Conservation (phyloP, 495 filamentous ascomycete species). For the Oleoguttula mirabilis region DNA sequence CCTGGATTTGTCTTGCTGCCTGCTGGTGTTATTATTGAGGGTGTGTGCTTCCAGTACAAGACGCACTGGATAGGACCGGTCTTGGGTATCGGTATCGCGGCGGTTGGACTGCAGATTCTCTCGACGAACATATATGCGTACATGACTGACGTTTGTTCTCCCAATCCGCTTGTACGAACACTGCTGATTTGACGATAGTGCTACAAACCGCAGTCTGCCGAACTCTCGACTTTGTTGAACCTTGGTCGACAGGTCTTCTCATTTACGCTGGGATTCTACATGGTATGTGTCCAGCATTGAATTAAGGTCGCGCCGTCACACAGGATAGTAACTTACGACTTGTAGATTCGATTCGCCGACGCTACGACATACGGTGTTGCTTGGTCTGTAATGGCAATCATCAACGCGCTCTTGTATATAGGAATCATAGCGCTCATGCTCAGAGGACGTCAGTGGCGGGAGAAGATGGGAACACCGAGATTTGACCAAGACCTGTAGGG, state of each 20-base stretch:
- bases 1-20: constrained; percentile 18
- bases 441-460: constrained; percentile 9
- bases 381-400: constrained; percentile 12
- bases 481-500: constrained; percentile 11
- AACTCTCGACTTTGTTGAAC: constrained; percentile 34
- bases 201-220: constrained; percentile 34
- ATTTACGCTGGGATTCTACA: constrained; percentile 30
- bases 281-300: too few species aligned
- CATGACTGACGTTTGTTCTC: too few species aligned
- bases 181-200: too few species aligned
- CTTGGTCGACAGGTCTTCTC: constrained; percentile 29
- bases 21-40: constrained; percentile 25
- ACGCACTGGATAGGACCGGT: constrained; percentile 25
- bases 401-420: constrained; percentile 4
- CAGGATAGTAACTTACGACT: too few species aligned
- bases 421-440: constrained; percentile 11
- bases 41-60: constrained; percentile 24
- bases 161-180: too few species aligned
- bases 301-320: too few species aligned
- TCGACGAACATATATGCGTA: constrained; percentile 29
- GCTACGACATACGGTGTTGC: constrained; percentile 12
- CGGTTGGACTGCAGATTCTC: constrained; percentile 29
- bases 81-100: constrained; percentile 28
- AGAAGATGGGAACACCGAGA: constrained; percentile 9
- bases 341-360: too few species aligned